phyloP scores from a whole-genome alignment of 345 rosid species.

The Psidium guajava region DNA sequence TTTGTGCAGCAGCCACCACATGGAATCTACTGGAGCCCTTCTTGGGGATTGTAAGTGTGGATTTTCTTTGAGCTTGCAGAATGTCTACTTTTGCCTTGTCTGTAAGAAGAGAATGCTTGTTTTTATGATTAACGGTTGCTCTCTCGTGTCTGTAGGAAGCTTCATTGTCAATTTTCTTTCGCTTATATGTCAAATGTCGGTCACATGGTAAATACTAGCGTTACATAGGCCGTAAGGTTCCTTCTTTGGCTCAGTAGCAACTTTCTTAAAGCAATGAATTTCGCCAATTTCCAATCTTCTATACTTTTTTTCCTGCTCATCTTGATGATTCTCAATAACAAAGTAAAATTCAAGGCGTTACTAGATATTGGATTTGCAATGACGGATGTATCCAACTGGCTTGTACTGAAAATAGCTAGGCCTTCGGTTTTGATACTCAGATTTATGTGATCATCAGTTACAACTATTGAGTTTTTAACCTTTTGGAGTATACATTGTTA shows the following conservation, averaged over 20 bases:
- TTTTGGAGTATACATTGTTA: not conserved
- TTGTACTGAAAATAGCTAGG: not conserved
- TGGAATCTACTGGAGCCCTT: not conserved
- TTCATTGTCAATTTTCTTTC: not conserved
- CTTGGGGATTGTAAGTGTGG: slow-evolving; percentile 1
- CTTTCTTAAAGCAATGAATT: not conserved
- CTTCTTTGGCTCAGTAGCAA: not conserved
- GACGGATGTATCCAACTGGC: not conserved
- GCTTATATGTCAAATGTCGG: not conserved
- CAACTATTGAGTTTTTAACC: not conserved
- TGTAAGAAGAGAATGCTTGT: not conserved
- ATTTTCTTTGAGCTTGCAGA: not conserved
- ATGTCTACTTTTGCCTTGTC: not conserved
- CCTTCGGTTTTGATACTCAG: not conserved
- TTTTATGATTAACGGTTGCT: not conserved
- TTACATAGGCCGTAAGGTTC: not conserved
- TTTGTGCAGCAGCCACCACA: not conserved
- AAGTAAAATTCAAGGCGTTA: not conserved
- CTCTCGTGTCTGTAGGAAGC: not conserved
- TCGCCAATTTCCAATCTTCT: not conserved
- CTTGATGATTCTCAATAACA: not conserved
- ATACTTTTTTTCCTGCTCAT: not conserved
- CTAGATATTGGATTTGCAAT: not conserved
- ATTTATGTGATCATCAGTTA: not conserved
- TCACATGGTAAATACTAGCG: not conserved